Percentiles rank a stretch among this genome's conserved stretches.
Evolutionary conservation across 805 yeast genomes (phyloP).

Genomic region (Hanseniaspora jakobsenii): DNA sequence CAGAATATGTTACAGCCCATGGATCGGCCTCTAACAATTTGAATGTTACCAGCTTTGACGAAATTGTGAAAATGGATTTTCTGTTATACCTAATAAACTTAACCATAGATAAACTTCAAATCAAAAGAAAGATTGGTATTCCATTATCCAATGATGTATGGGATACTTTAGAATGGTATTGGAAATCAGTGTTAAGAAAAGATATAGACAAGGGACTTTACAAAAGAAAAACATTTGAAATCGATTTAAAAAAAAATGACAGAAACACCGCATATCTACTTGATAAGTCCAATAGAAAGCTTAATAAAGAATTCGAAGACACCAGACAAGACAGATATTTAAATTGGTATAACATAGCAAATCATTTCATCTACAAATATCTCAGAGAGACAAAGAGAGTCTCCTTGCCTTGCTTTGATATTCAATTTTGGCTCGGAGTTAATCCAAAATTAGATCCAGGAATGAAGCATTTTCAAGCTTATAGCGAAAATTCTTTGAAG

Average conservation of each 20-base stretch:
- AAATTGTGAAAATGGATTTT: constrained; percentile 37
- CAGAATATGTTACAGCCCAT: constrained; percentile 11
- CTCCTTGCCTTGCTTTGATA: constrained; percentile 7
- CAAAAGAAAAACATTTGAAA: constrained; percentile 4
- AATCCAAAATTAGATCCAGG: constrained; percentile 1
- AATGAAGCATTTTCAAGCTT: background rate
- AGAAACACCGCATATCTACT: constrained; percentile 1
- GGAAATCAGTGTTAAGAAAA: constrained; percentile 1
- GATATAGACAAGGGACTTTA: background rate
- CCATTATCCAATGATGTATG: constrained; percentile 11
- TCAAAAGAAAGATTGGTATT: constrained; percentile 32
- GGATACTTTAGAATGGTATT: constrained; percentile 11
- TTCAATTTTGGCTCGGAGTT: constrained; percentile 12
- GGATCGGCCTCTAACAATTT: constrained; percentile 5
- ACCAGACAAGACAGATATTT: constrained; percentile 9
- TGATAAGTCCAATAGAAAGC: background rate
- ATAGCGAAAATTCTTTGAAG: background rate
- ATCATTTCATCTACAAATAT: constrained; percentile 8
- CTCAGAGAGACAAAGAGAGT: background rate
- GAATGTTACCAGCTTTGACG: constrained; percentile 2
- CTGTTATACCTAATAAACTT: constrained; percentile 54
- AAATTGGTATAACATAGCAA: constrained; percentile 13
- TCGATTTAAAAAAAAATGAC: background rate
- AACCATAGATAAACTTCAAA: constrained; percentile 29
- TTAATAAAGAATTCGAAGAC: background rate